A percentile compares a stretch with the other conserved stretches of the same genome.
These are phyloP conservation scores for Phyllosticta ampelicida DNA, from an alignment of 2,329 filamentous ascomycete species.

Conservation along the genomic window DNA sequence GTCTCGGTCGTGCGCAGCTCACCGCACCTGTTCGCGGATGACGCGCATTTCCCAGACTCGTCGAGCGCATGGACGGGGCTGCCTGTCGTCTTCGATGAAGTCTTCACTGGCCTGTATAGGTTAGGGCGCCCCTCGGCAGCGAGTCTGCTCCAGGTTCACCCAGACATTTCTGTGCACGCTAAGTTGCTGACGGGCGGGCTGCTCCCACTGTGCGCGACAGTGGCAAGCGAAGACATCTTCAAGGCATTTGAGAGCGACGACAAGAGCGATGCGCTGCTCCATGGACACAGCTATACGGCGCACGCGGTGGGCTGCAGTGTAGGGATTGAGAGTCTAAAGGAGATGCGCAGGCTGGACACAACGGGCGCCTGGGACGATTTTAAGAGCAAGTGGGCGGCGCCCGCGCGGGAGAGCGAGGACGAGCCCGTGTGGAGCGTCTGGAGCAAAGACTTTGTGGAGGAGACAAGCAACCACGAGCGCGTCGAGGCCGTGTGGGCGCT, in stretches of 20 bases:
- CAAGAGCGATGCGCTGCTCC: constrained; percentile 68
- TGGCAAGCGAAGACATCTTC: constrained; percentile 66
- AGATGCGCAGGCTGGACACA: constrained; percentile 49
- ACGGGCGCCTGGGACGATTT: constrained; percentile 47
- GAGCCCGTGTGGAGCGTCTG: constrained; percentile 1
- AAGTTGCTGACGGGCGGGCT: constrained; percentile 76
- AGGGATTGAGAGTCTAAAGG: constrained; percentile 53
- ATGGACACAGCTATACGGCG: constrained; percentile 81
- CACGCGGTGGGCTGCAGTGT: constrained; percentile 74
- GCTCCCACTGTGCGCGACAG: constrained; percentile 64
- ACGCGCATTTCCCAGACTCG: constrained; percentile 7
- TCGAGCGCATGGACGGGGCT: constrained; percentile 55
- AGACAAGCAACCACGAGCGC: not conserved
- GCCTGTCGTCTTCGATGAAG: constrained; percentile 74
- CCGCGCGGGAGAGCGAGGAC: not conserved
- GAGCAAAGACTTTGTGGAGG: not conserved
- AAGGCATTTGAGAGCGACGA: constrained; percentile 57
- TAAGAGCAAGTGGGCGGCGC: constrained; percentile 37
- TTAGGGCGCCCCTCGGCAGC: constrained; percentile 62
- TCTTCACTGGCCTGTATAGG: constrained; percentile 77
- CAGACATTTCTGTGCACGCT: constrained; percentile 71
- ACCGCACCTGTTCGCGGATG: constrained; percentile 42
- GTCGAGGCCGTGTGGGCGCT: constrained; percentile 62
- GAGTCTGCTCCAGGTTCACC: constrained; percentile 55
- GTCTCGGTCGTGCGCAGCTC: constrained; percentile 54